Conservation (phyloP, 208 protist genomes). For the Strigomonas culicis region DNA sequence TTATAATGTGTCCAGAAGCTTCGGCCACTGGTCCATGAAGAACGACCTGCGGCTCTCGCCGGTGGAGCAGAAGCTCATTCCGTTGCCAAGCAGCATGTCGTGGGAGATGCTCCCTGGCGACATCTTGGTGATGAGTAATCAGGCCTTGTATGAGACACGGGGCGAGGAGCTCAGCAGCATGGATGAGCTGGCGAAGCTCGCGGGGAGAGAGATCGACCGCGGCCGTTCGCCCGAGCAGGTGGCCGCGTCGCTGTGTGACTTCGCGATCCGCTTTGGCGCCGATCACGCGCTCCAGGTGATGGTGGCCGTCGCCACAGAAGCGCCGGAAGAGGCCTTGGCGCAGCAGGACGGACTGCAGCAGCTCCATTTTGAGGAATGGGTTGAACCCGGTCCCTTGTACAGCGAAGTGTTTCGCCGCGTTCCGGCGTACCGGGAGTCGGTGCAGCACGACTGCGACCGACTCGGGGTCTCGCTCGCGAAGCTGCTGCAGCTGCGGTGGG, state of each 20-base stretch:
- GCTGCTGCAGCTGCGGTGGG: constrained; percentile 56
- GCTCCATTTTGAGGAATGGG: constrained; percentile 36
- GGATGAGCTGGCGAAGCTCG: constrained; percentile 76
- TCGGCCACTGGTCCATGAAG: constrained; percentile 86
- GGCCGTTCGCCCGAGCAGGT: constrained; percentile 37
- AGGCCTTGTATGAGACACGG: constrained; percentile 66
- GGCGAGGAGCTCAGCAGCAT: constrained; percentile 54
- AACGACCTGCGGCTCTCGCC: constrained; percentile 39
- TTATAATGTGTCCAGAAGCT: constrained; percentile 70
- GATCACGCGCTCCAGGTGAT: constrained; percentile 71
- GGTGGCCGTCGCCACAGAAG: constrained; percentile 44
- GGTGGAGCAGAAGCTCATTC: constrained; percentile 75
- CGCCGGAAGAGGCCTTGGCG: neutral
- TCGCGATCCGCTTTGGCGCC: constrained; percentile 69
- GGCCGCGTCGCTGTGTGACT: constrained; percentile 72
- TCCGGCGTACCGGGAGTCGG: constrained; percentile 26
- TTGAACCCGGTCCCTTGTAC: constrained; percentile 71
- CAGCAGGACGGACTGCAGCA: neutral
- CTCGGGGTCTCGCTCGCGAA: constrained; percentile 42
- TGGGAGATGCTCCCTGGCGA: constrained; percentile 80
- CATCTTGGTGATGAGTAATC: constrained; percentile 71
- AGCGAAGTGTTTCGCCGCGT: constrained; percentile 41
- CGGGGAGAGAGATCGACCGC: constrained; percentile 35
- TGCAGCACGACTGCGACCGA: constrained; percentile 58
- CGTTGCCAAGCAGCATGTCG: constrained; percentile 46